Conservation (phyloP, 1,139 yeast genomes). For the Candida sp. region DNA sequence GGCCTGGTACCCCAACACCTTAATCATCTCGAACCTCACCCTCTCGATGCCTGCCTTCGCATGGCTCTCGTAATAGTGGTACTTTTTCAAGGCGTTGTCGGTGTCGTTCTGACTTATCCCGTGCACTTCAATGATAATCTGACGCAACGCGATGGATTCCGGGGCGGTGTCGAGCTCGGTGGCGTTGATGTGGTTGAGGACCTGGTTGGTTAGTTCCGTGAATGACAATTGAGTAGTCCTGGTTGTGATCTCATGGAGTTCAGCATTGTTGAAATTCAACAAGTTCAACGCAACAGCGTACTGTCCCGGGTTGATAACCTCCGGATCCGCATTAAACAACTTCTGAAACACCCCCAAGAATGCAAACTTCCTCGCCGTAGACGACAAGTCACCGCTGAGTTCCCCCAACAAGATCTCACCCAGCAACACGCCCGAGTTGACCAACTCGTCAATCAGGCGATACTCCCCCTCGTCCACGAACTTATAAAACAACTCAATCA, state of each 20-base stretch:
- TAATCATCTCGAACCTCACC: conserved; percentile 30
- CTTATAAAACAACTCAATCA: not conserved
- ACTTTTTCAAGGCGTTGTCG: conserved; percentile 31
- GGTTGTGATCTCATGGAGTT: not conserved
- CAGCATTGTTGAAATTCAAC: conserved; percentile 5
- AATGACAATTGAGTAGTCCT: conserved; percentile 4
- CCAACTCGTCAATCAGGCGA: conserved; percentile 3
- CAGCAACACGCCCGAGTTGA: not conserved
- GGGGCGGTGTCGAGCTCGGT: conserved; percentile 28
- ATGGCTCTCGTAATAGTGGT: conserved; percentile 40
- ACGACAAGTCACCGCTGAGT: not conserved
- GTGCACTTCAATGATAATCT: conserved; percentile 34
- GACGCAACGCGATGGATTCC: conserved; percentile 29
- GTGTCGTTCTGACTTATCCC: conserved; percentile 41
- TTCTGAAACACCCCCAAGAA: conserved; percentile 14
- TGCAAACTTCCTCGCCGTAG: conserved; percentile 10
- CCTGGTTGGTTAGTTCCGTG: conserved; percentile 3
- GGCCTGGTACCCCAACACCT: conserved; percentile 45
- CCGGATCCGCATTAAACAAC: conserved; percentile 10
- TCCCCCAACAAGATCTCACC: not conserved
- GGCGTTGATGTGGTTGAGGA: conserved; percentile 9
- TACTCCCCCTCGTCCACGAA: conserved; percentile 5
- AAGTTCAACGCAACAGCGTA: conserved; percentile 11
- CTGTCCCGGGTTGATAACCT: not conserved
- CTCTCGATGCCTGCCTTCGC: conserved; percentile 39